These are phyloP conservation scores for Penicillium corylophilum DNA, from an alignment of 2,329 filamentous ascomycete genomes.

Conservation along the genomic window DNA sequence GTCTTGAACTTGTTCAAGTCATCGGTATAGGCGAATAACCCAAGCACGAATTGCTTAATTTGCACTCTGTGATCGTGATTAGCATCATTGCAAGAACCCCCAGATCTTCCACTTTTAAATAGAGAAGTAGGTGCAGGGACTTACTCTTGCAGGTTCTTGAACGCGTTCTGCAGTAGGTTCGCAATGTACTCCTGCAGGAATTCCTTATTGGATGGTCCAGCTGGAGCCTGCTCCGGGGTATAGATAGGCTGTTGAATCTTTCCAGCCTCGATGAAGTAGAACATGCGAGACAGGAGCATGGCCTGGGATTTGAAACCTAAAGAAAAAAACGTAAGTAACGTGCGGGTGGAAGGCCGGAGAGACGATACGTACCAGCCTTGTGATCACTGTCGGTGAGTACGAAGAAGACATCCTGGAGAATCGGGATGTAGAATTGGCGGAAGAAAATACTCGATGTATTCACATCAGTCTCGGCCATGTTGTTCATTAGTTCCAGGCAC, in stretches of 20 bases:
- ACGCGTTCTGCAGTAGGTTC: conserved; percentile 80
- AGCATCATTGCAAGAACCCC: conserved; percentile 27
- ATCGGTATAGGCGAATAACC: conserved; percentile 82
- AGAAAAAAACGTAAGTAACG: conserved; percentile 3
- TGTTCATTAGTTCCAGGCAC: conserved; percentile 96
- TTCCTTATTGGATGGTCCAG: conserved; percentile 83
- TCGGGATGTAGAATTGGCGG: conserved; percentile 93
- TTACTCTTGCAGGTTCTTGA: conserved; percentile 87
- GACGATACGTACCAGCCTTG: conserved; percentile 67
- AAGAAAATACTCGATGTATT: conserved; percentile 92
- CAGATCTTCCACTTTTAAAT: neutral
- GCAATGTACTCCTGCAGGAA: conserved; percentile 88
- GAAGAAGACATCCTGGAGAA: conserved; percentile 97
- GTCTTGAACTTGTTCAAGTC: conserved; percentile 94
- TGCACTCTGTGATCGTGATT: conserved; percentile 62
- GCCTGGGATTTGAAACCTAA: conserved; percentile 92
- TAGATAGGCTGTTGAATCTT: conserved; percentile 95
- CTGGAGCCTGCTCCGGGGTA: conserved; percentile 73
- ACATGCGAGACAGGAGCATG: conserved; percentile 88
- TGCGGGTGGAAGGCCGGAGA: neutral
- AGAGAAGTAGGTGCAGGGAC: conserved; percentile 36
- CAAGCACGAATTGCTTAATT: conserved; percentile 86
- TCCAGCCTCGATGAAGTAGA: conserved; percentile 85
- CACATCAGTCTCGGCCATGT: conserved; percentile 88
- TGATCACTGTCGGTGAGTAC: conserved; percentile 96